Percentiles rank a stretch among this genome's conserved stretches.
phyloP scores from a whole-genome alignment of 1,139 yeast genomes.

The Kluyveromyces sp. region DNA sequence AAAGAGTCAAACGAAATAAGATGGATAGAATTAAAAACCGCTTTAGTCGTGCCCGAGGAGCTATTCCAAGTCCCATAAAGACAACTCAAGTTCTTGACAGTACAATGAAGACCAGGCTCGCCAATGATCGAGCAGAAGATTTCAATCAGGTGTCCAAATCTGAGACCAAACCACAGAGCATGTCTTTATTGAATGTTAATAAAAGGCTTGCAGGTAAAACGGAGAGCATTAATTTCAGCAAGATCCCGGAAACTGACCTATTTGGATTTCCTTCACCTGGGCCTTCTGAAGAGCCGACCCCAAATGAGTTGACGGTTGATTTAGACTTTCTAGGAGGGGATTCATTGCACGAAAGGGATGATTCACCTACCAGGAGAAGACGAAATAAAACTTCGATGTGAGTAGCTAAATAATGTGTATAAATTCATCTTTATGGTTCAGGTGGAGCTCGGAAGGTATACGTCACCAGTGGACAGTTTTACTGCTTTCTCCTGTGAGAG shows the following conservation, averaged over 20 bases:
- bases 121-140: conserved; percentile 8
- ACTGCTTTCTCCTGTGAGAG: no score
- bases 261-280: conserved; percentile 10
- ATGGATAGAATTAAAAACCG: conserved; percentile 32
- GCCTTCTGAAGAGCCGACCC: conserved; percentile 11
- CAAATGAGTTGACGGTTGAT: conserved; percentile 11
- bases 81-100: conserved; percentile 15
- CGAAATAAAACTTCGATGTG: background rate
- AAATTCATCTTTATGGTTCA: no score
- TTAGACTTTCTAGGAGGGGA: conserved; percentile 12
- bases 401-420: no score
- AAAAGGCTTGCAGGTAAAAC: conserved; percentile 16
- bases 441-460: no score
- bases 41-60: conserved; percentile 30
- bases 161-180: background rate
- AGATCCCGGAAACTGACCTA: conserved; percentile 15
- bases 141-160: conserved; percentile 19
- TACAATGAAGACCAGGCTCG: conserved; percentile 14
- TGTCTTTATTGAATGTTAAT: conserved; percentile 17
- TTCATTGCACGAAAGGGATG: conserved; percentile 12
- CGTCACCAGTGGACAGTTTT: no score
- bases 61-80: conserved; percentile 34
- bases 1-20: conserved; percentile 28
- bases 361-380: conserved; percentile 15
- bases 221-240: conserved; percentile 16